A percentile compares a stretch with the other conserved stretches of the same genome.
Conservation (phyloP, 2,329 filamentous ascomycete species). For the Beauveria sp. region DNA sequence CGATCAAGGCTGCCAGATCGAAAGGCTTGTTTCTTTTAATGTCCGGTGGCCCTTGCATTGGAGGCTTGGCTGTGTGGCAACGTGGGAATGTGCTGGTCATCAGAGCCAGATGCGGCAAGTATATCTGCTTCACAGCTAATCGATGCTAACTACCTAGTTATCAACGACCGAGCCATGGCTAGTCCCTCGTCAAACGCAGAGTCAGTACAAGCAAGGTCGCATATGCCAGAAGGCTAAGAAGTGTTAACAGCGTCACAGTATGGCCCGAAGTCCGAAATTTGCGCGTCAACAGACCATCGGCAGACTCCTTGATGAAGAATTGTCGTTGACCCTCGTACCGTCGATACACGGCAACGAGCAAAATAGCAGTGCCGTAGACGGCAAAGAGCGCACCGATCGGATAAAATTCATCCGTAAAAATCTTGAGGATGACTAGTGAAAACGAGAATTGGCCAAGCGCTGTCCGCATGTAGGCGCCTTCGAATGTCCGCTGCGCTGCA, state of each 20-base stretch:
- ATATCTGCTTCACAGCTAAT: not conserved
- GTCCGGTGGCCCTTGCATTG: not conserved
- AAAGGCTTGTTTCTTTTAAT: not conserved
- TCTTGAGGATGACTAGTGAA: constrained; percentile 85
- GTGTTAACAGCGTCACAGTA: constrained; percentile 50
- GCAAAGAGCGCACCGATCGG: constrained; percentile 94
- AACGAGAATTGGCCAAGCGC: constrained; percentile 94
- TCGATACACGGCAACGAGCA: constrained; percentile 76
- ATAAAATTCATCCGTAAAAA: constrained; percentile 94
- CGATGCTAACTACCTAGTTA: not conserved
- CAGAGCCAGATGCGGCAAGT: not conserved
- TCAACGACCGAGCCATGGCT: not conserved
- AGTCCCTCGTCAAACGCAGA: constrained; percentile 31
- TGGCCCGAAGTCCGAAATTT: constrained; percentile 59
- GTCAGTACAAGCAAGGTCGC: constrained; percentile 49
- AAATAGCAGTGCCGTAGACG: constrained; percentile 77
- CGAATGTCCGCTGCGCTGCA: constrained; percentile 91
- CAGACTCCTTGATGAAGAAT: constrained; percentile 59
- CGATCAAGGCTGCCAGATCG: constrained; percentile 3
- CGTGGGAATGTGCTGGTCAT: not conserved
- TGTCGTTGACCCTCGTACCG: constrained; percentile 88
- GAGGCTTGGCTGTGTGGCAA: not conserved
- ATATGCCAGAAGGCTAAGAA: constrained; percentile 51
- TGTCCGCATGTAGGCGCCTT: constrained; percentile 93
- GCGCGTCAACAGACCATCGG: constrained; percentile 29